These are phyloP conservation scores for Ustilago bromivora DNA, from an alignment of 1,284 basidiomycete species.

Conservation along the genomic window DNA sequence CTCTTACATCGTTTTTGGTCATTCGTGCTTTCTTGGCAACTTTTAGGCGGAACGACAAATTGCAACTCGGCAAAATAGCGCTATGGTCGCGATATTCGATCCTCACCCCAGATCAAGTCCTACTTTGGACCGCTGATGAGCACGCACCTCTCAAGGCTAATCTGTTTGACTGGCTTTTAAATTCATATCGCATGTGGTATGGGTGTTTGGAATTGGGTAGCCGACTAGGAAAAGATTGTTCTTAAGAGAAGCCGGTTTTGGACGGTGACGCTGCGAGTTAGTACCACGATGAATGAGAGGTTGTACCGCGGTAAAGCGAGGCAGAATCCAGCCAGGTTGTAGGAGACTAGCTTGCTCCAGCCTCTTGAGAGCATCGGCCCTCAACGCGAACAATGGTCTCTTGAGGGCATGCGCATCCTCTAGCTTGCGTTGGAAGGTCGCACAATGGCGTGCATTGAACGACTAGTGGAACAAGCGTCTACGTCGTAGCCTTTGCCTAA, in stretches of 20 bases:
- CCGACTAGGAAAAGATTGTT: not conserved
- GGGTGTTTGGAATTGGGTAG: not conserved
- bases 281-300: not conserved
- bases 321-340: not conserved
- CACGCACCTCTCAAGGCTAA: not conserved
- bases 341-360: not conserved
- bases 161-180: conserved; percentile 2
- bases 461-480: not conserved
- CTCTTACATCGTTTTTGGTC: not conserved
- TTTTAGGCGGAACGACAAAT: not conserved
- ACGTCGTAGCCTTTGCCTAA: not conserved
- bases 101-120: conserved; percentile 5
- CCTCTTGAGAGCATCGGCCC: not conserved
- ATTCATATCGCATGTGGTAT: not conserved
- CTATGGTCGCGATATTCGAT: conserved; percentile 2
- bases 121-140: not conserved
- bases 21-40: not conserved
- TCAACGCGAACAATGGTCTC: not conserved
- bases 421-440: not conserved
- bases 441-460: not conserved
- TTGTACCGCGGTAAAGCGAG: not conserved
- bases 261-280: not conserved
- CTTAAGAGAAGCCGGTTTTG: not conserved
- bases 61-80: not conserved
- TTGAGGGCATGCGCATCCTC: not conserved